Base-by-base conservation (phyloP, 139 green algal genomes). In the Diplosphaera chodatii region DNA sequence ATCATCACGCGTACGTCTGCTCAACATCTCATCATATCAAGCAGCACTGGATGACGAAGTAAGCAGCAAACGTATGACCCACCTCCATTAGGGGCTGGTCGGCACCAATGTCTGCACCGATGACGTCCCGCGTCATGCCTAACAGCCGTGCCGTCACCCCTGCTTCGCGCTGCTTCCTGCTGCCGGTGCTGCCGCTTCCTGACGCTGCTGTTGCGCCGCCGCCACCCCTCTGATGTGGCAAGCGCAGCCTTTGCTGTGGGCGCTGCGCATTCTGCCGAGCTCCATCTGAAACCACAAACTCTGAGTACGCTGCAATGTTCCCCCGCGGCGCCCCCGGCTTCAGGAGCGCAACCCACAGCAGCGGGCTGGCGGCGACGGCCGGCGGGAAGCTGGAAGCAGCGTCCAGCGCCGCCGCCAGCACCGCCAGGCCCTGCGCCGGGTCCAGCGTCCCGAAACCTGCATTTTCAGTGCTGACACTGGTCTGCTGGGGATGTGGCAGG, bases 381-480 rank as follows among this genome's bases (percentile, higher is more conserved):
- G 66, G 20, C 55, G 56, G 34, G 3, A n/a, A 29, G 18, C 10
- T 16, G 28, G 67, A 29, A 23, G 59, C 62, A 64, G 70, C 16
- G 18, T 31, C 20, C 41, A 79, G 25, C 5, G 55, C 27, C 8
- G 66, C 70, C 28, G 68, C 66, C 25, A 91, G 75, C 34, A 81
- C 83, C n/a, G 68, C 55, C 70, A 93, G 64, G 2, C 86, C 88
- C 33, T 73, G 48, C 67, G 71, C 66, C 16, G 84, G 74, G 32
- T 55, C 66, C 25, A 92, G 63, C 2, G 84, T 68, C 22, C 65
- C 77, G 74, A 89, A 81, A 65, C 87, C 27, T 69, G 70, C 32
- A n/a, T n/a, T n/a, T n/a, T n/a, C n/a, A n/a, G n/a, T n/a, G n/a
- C n/a, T n/a, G n/a, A n/a, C n/a, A n/a, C n/a, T n/a, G n/a, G n/a